A percentile compares a stretch with the other conserved stretches of the same genome.
Evolutionary conservation across 164 flowering plant genomes (phyloP).

Genomic region (Macadamia tetraphylla): DNA sequence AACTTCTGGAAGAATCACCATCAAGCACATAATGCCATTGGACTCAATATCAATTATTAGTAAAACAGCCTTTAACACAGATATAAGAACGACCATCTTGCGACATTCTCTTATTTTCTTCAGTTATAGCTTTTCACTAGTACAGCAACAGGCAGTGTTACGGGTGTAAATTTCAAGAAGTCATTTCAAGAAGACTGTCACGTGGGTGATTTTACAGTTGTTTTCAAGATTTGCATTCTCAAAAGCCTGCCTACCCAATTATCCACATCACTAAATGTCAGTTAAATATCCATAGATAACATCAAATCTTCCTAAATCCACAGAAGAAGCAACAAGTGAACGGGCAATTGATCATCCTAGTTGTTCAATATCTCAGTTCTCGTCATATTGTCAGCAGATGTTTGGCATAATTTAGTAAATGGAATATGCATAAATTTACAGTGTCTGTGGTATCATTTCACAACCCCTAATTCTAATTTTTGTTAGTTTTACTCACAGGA

Average conservation of each 20-base stretch:
- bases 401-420: too few species aligned
- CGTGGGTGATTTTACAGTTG: background rate
- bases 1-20: background rate
- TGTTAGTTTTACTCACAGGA: too few species aligned
- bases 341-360: too few species aligned
- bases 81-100: background rate
- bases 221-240: background rate
- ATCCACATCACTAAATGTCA: background rate
- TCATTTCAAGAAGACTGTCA: background rate
- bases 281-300: background rate
- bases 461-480: too few species aligned
- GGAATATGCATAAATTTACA: too few species aligned
- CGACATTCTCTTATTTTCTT: background rate
- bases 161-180: too few species aligned
- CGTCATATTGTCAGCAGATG: too few species aligned
- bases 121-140: background rate
- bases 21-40: background rate
- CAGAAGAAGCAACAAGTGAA: background rate
- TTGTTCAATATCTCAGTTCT: too few species aligned
- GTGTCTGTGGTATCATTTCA: too few species aligned
- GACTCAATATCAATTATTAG: background rate
- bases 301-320: background rate
- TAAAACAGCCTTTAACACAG: background rate
- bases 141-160: background rate
- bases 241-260: background rate